phyloP scores from a whole-genome alignment of 257 asterid genomes.

The Oldenlandia corymbosa region DNA sequence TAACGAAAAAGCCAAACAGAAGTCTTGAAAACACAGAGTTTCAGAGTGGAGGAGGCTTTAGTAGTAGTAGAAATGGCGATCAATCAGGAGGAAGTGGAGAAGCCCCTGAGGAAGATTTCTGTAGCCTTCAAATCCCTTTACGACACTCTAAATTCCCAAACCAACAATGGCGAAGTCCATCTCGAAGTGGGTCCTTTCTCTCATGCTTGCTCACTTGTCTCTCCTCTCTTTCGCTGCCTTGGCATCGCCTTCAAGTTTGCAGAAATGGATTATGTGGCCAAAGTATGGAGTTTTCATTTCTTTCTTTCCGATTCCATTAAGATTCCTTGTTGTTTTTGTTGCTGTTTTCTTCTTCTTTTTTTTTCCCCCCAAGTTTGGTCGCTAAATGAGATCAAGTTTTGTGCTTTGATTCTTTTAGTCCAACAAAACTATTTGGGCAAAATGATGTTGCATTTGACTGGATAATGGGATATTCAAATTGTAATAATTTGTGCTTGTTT shows the following conservation, averaged over 20 bases:
- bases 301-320: background rate
- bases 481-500: background rate
- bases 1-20: too few relatives aligned
- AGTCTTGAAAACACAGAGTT: too few relatives aligned
- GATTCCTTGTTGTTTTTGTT: background rate
- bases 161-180: slow-evolving; percentile 32
- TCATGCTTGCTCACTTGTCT: slow-evolving; percentile 73
- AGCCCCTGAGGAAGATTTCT: slow-evolving; percentile 64
- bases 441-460: background rate
- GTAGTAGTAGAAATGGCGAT: too few relatives aligned
- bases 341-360: background rate
- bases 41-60: background rate
- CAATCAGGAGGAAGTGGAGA: slow-evolving; percentile 27
- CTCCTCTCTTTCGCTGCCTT: slow-evolving; percentile 90
- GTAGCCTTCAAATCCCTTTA: slow-evolving; percentile 68
- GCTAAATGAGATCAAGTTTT: background rate
- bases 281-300: slow-evolving; percentile 30
- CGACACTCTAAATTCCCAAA: slow-evolving; percentile 29
- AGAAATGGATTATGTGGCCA: slow-evolving; percentile 81
- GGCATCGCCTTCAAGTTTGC: slow-evolving; percentile 97
- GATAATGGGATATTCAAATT: background rate
- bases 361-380: too few relatives aligned
- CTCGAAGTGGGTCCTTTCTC: slow-evolving; percentile 62
- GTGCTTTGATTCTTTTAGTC: background rate
- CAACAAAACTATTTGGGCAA: background rate